A percentile compares a stretch with the other conserved stretches of the same genome.
Conservation (phyloP, 768 basidiomycete genomes). For the Coprinopsis cinerea region DNA sequence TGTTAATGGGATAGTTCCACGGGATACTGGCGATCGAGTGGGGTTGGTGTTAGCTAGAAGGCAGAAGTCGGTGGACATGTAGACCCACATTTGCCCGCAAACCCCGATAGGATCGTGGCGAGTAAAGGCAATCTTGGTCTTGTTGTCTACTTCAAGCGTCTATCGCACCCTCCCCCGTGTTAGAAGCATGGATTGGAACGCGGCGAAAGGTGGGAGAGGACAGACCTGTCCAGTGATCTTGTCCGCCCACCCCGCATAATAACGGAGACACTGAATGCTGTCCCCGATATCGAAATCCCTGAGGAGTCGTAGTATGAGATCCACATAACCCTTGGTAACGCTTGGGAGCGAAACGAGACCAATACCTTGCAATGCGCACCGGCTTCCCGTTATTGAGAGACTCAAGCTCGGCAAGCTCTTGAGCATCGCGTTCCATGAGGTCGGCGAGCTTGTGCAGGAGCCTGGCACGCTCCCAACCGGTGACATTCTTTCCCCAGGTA, state of each 20-base stretch:
- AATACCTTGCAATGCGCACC: slow-evolving; percentile 43
- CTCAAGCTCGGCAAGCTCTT: slow-evolving; percentile 82
- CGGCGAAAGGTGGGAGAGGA: not conserved
- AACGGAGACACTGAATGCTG: slow-evolving; percentile 70
- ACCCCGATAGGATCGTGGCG: slow-evolving; percentile 91
- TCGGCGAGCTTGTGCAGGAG: slow-evolving; percentile 84
- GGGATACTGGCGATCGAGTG: slow-evolving; percentile 52
- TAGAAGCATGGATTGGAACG: not conserved
- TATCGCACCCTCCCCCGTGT: too few relatives aligned
- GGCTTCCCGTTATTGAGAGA: slow-evolving; percentile 90
- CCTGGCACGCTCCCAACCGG: slow-evolving; percentile 76
- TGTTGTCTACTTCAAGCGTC: slow-evolving; percentile 78
- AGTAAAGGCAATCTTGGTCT: slow-evolving; percentile 78
- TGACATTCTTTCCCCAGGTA: slow-evolving; percentile 85
- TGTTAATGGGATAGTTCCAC: slow-evolving; percentile 89
- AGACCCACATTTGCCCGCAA: slow-evolving; percentile 78
- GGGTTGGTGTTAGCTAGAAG: slow-evolving; percentile 5
- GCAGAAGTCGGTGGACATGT: not conserved
- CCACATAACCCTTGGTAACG: too few relatives aligned
- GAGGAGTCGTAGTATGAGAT: too few relatives aligned
- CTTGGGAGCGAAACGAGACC: not conserved
- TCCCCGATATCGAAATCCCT: slow-evolving; percentile 83
- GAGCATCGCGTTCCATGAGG: slow-evolving; percentile 78
- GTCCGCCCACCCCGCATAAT: slow-evolving; percentile 96
- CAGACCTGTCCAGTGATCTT: slow-evolving; percentile 82